phyloP scores from a whole-genome alignment of 1,139 yeast species.

The Protomyces inundatus region DNA sequence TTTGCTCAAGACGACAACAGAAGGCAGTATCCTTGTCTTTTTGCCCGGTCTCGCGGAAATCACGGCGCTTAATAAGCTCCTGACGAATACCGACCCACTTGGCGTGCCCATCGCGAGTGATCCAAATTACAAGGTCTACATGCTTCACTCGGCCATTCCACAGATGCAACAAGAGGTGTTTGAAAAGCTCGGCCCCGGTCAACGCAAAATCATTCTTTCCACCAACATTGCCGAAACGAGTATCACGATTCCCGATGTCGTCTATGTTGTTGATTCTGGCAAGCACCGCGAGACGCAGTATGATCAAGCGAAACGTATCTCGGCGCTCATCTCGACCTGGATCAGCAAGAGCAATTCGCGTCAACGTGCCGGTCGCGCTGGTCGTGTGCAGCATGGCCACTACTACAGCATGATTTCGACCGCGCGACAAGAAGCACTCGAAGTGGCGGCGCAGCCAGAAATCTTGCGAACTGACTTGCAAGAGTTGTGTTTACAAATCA shows the following conservation, averaged over 20 bases:
- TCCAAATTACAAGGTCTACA: constrained; percentile 47
- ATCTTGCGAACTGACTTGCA: constrained; percentile 68
- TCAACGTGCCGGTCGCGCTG: constrained; percentile 84
- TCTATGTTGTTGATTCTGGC: constrained; percentile 72
- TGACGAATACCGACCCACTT: constrained; percentile 45
- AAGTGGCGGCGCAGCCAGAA: constrained; percentile 67
- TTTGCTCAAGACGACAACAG: constrained; percentile 23
- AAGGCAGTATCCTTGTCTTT: constrained; percentile 58
- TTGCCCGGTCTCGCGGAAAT: constrained; percentile 79
- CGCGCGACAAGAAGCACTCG: constrained; percentile 48
- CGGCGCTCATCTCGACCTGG: constrained; percentile 64
- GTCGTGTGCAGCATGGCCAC: constrained; percentile 68
- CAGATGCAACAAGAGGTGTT: constrained; percentile 65
- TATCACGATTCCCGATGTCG: constrained; percentile 78
- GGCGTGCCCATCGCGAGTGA: constrained; percentile 43
- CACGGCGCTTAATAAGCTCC: constrained; percentile 59
- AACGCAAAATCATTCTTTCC: constrained; percentile 66
- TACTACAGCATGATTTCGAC: constrained; percentile 65
- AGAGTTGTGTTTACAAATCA: constrained; percentile 65
- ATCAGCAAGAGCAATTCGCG: constrained; percentile 70
- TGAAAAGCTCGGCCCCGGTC: constrained; percentile 44
- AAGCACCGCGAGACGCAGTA: constrained; percentile 62
- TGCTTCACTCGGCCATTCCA: constrained; percentile 70
- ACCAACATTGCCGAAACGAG: constrained; percentile 75
- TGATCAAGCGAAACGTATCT: constrained; percentile 55